These are phyloP conservation scores for Populus alba DNA, from an alignment of 345 rosid genomes.

Conservation along the genomic window DNA sequence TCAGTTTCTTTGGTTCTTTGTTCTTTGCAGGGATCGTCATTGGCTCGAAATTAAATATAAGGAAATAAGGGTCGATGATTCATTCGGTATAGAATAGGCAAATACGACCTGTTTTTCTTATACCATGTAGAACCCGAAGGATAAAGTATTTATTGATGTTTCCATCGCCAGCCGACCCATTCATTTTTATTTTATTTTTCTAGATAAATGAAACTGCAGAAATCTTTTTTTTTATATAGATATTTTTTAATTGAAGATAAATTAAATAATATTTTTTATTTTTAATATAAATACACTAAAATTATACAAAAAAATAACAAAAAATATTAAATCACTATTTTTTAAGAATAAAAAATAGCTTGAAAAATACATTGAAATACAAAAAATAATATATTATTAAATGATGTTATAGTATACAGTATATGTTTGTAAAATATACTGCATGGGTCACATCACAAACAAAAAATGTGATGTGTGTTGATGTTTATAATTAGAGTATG, in stretches of 20 bases:
- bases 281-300: too few species aligned
- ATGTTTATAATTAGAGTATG: too few species aligned
- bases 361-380: background rate
- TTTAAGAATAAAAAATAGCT: too few species aligned
- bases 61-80: background rate
- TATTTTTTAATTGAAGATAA: too few species aligned
- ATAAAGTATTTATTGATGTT: background rate
- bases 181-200: background rate
- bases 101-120: background rate
- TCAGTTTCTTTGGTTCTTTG: background rate
- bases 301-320: background rate
- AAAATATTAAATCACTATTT: too few species aligned
- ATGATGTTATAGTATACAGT: too few species aligned
- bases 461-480: too few species aligned
- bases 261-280: too few species aligned
- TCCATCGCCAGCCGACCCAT: background rate
- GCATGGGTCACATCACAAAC: too few species aligned
- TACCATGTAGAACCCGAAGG: background rate
- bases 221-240: background rate
- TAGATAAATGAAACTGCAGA: background rate
- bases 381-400: too few species aligned
- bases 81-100: background rate
- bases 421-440: too few species aligned
- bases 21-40: slow-evolving; percentile 6
- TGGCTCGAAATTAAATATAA: background rate